Evolutionary conservation across 2,329 filamentous ascomycete species (phyloP).

Genomic region (Fusarium proliferatum): DNA sequence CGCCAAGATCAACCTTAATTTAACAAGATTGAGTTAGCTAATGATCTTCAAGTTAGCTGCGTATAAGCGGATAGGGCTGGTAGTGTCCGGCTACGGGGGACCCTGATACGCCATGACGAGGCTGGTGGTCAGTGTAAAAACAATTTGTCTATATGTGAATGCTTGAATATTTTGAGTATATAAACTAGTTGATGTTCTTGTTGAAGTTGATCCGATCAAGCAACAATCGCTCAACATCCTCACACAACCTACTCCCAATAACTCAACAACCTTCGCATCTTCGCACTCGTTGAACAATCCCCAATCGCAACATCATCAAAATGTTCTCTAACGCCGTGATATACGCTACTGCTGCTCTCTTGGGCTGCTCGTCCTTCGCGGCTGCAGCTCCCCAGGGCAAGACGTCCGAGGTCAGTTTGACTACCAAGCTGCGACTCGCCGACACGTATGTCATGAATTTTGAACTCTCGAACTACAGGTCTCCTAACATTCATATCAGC

Average conservation of each 20-base stretch:
- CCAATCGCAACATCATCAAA: neutral
- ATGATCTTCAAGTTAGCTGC: neutral
- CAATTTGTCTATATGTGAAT: rapidly evolving
- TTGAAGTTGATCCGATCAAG: neutral
- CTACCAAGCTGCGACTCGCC: slow-evolving; percentile 52
- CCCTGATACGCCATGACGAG: neutral
- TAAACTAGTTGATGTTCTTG: neutral
- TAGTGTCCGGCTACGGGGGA: neutral
- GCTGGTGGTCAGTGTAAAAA: too few species aligned
- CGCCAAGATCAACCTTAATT: slow-evolving; percentile 5
- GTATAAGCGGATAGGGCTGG: slow-evolving; percentile 1
- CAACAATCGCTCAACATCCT: neutral
- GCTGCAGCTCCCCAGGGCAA: slow-evolving; percentile 38
- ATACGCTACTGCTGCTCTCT: slow-evolving; percentile 44
- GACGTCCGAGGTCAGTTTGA: slow-evolving; percentile 44
- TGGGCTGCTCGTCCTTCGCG: slow-evolving; percentile 52
- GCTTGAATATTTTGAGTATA: neutral
- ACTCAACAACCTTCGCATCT: neutral
- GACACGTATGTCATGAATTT: slow-evolving; percentile 47
- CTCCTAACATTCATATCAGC: slow-evolving; percentile 36
- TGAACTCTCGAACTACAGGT: rapidly evolving
- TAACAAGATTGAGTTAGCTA: neutral
- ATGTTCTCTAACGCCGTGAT: slow-evolving; percentile 21
- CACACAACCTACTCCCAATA: neutral
- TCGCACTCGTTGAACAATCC: neutral